These are phyloP conservation scores for Corrigiola litoralis DNA, from an alignment of 179 eudicot genomes.

Conservation along the genomic window DNA sequence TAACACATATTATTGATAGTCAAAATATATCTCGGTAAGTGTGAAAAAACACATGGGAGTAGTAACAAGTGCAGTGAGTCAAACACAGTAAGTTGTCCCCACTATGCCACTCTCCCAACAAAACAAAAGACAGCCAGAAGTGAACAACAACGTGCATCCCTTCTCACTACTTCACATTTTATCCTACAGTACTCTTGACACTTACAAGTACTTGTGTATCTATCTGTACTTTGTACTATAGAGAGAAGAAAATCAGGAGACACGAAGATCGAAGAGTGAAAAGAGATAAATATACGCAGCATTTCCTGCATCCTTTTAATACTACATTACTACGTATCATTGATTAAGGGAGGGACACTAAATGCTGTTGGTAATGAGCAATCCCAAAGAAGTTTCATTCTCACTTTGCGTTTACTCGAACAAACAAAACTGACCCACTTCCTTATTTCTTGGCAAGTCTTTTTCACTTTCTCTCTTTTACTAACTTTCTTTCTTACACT, in stretches of 20 bases:
- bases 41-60: no score
- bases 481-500: background rate
- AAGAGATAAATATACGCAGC: background rate
- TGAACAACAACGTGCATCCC: constrained; percentile 12
- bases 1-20: no score
- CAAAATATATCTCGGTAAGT: no score
- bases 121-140: no score
- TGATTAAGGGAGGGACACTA: constrained; percentile 6
- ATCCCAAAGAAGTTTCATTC: constrained; percentile 12
- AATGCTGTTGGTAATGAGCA: background rate
- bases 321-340: background rate
- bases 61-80: no score
- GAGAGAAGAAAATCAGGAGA: background rate
- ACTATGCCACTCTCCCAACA: no score
- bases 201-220: no score
- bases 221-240: background rate
- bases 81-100: no score
- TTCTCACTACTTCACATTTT: background rate
- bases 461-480: no score
- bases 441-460: constrained; percentile 15
- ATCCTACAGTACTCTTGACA: background rate
- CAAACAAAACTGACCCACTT: constrained; percentile 2
- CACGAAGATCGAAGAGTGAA: background rate
- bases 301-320: background rate
- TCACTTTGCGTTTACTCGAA: background rate